These are phyloP conservation scores for Litsea cubeba DNA, from an alignment of 164 flowering plant genomes.

Conservation along the genomic window DNA sequence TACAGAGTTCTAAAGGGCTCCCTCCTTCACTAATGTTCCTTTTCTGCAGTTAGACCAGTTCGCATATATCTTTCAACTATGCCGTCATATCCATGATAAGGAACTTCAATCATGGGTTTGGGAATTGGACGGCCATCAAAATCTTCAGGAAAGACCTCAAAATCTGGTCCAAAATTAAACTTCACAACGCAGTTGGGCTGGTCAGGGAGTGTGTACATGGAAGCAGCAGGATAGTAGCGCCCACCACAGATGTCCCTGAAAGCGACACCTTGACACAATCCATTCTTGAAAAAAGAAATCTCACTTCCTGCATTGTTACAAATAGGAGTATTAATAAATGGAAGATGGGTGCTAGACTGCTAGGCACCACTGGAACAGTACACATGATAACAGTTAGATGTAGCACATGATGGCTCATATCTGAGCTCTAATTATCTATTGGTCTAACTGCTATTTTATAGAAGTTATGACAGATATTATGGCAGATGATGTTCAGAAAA, in stretches of 20 bases:
- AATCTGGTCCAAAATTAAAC: conserved; percentile 97
- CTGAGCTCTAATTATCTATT: background rate
- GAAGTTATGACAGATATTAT: no score
- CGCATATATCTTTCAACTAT: conserved; percentile 26
- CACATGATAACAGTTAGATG: background rate
- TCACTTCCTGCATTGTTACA: conserved; percentile 68
- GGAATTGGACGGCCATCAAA: conserved; percentile 70
- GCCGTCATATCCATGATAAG: conserved; percentile 67
- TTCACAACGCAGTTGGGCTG: conserved; percentile 83
- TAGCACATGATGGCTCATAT: background rate
- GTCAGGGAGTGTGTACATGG: conserved; percentile 91
- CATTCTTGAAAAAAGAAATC: conserved; percentile 88
- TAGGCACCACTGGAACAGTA: background rate
- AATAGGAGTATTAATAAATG: background rate
- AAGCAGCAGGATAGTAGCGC: conserved; percentile 91
- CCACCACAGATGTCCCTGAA: conserved; percentile 81
- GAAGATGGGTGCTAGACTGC: background rate
- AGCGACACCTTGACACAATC: conserved; percentile 88
- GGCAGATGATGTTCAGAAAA: no score
- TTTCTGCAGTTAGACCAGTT: conserved; percentile 5
- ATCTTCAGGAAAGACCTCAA: conserved; percentile 72
- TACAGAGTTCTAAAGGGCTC: background rate
- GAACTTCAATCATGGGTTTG: conserved; percentile 81
- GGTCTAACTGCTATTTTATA: no score
- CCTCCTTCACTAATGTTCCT: conserved; percentile 2